Percentiles rank a stretch among this genome's conserved stretches.
phyloP scores from a whole-genome alignment of 495 filamentous ascomycete genomes.

The Cairneyella variabilis region DNA sequence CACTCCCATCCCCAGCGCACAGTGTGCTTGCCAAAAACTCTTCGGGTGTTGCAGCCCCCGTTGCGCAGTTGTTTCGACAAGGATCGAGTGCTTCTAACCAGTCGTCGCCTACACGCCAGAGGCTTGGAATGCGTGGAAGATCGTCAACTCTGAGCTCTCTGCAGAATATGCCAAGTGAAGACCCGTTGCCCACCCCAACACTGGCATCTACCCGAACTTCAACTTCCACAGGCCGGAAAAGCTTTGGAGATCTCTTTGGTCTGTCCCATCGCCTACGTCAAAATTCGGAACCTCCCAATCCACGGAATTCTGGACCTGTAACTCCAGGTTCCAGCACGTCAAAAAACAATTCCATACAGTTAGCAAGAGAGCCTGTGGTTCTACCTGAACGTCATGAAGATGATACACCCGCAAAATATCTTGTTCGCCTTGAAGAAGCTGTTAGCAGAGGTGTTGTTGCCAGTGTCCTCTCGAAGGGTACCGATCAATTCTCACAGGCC shows the following conservation, averaged over 20 bases:
- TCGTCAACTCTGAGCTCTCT: constrained; percentile 88
- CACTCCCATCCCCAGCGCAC: constrained; percentile 54
- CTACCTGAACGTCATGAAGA: constrained; percentile 79
- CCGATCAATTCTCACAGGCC: constrained; percentile 75
- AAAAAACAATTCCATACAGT: constrained; percentile 66
- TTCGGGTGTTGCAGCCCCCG: constrained; percentile 43
- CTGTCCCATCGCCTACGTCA: constrained; percentile 69
- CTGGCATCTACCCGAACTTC: constrained; percentile 61
- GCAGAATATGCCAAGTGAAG: constrained; percentile 51
- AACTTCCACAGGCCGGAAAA: constrained; percentile 81
- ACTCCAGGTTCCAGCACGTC: constrained; percentile 65
- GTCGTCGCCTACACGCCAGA: constrained; percentile 63
- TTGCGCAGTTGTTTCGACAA: constrained; percentile 57
- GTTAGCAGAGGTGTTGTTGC: constrained; percentile 76
- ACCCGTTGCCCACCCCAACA: constrained; percentile 54
- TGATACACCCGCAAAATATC: constrained; percentile 87
- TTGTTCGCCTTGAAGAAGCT: constrained; percentile 73
- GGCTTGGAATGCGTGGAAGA: constrained; percentile 58
- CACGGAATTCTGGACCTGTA: constrained; percentile 56
- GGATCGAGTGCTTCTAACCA: constrained; percentile 64
- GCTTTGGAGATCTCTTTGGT: constrained; percentile 83
- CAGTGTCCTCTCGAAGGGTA: constrained; percentile 74
- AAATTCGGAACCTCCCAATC: constrained; percentile 63
- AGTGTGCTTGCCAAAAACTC: constrained; percentile 41
- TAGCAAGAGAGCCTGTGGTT: constrained; percentile 56